Percentiles rank a stretch among this genome's conserved stretches.
phyloP scores from a whole-genome alignment of 202 grass and related monocot genomes.

The Carex sylvatica region DNA sequence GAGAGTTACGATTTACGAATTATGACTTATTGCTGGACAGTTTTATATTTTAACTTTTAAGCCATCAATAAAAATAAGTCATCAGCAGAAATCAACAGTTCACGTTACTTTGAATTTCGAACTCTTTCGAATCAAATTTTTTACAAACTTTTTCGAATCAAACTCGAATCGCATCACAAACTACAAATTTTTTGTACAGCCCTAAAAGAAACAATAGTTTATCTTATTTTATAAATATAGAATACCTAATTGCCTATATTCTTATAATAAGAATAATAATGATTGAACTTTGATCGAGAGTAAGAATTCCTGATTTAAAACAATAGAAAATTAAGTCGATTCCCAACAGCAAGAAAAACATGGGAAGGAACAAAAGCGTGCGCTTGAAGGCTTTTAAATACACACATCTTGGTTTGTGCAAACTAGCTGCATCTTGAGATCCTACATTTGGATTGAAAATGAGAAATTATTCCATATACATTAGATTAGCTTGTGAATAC shows the following conservation, averaged over 20 bases:
- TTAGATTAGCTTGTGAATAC: slow-evolving; percentile 12
- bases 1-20: too few species aligned
- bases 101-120: too few species aligned
- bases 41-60: too few species aligned
- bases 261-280: background rate
- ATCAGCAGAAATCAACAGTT: too few species aligned
- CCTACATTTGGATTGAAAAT: slow-evolving; percentile 12
- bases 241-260: background rate
- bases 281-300: slow-evolving; percentile 3
- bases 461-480: background rate
- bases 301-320: background rate
- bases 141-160: too few species aligned
- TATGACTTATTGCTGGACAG: too few species aligned
- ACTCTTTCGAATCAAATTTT: too few species aligned
- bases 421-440: slow-evolving; percentile 16
- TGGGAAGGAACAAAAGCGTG: slow-evolving; percentile 19
- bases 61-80: too few species aligned
- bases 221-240: background rate
- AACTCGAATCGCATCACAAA: too few species aligned
- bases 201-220: background rate
- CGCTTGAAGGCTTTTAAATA: slow-evolving; percentile 13
- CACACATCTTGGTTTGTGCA: slow-evolving; percentile 13
- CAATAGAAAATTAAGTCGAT: background rate
- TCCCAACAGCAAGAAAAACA: slow-evolving; percentile 1
- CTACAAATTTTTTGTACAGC: too few species aligned